Base-by-base conservation (phyloP, 2,329 filamentous ascomycete species). In the Leptographium wingfieldii region DNA sequence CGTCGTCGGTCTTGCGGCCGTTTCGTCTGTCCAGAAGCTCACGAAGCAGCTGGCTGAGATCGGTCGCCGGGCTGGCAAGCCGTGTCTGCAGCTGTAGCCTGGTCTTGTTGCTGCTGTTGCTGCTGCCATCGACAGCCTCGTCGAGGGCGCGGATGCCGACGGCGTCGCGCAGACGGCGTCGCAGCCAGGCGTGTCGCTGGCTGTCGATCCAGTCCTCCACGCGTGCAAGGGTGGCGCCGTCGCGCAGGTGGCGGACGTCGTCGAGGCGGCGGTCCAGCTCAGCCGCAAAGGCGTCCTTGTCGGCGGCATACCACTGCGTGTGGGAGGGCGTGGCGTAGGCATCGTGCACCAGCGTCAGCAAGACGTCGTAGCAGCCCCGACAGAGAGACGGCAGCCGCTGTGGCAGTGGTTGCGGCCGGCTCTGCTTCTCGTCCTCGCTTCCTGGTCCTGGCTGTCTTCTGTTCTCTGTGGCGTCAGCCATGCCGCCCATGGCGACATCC, bases 141-240 rank as follows among this genome's bases (percentile, higher is more conserved):
- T 5, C 46, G 16, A 54, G 27, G 25, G 52, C 52, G 4, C n/a
- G 29, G 25, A 54, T 22, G 52, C 61, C 66, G 14, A 61, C 62
- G n/a, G 62, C 67, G 16, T 58, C 61, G 43, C 64, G 58, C 55
- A 71, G 56, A 54, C 63, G 63, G 59, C 65, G 57, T 63, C 62
- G 33, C 59, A 66, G 80, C 79, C 80, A 83, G 12, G 74, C 73
- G 62, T 74, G 73, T 66, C 80, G 80, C 66, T 82, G 79, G 33
- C 74, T 74, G 11, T 72, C 70, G 65, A 83, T 76, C 61, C 75
- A 75, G 27, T 73, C 72, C 64, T 82, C 79, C 49, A 83, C 75
- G 22, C 67, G 69, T 51, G 72, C 69, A 14, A 81, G 68, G 57
- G 73, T 72, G n/a, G 72, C 66, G 53, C 73, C 73, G 63, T 73